Evolutionary conservation across 2,329 filamentous ascomycete species (phyloP).

Genomic region (Paraphaeosphaeria minitans): DNA sequence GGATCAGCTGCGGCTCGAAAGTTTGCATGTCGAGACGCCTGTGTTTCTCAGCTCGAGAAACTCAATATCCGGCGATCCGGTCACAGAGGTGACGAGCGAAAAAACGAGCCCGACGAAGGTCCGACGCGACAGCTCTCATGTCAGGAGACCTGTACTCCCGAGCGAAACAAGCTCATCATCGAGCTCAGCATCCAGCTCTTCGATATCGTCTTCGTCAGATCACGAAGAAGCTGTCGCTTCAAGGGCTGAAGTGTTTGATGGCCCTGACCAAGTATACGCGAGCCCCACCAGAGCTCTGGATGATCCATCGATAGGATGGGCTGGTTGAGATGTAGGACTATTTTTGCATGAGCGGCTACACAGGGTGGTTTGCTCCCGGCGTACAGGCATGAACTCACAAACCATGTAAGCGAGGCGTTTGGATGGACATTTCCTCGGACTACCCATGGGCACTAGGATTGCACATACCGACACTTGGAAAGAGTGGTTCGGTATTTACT

Average conservation of each 20-base stretch:
- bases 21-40: conserved; percentile 4
- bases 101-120: background rate
- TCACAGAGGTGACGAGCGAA: background rate
- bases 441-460: background rate
- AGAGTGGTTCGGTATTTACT: background rate
- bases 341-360: conserved; percentile 1
- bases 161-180: background rate
- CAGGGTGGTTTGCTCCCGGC: background rate
- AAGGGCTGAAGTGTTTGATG: background rate
- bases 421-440: background rate
- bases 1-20: background rate
- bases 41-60: conserved; percentile 7
- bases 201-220: background rate
- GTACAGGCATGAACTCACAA: background rate
- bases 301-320: conserved; percentile 2
- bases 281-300: background rate
- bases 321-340: background rate
- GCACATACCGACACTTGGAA: background rate
- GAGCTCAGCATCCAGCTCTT: background rate
- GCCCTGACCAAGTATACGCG: background rate
- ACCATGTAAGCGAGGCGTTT: background rate
- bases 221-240: background rate
- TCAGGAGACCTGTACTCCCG: background rate
- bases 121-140: background rate
- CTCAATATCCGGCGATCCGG: background rate